Base-by-base conservation (phyloP, 202 grass and related monocot genomes). In the Digitaria exilis region DNA sequence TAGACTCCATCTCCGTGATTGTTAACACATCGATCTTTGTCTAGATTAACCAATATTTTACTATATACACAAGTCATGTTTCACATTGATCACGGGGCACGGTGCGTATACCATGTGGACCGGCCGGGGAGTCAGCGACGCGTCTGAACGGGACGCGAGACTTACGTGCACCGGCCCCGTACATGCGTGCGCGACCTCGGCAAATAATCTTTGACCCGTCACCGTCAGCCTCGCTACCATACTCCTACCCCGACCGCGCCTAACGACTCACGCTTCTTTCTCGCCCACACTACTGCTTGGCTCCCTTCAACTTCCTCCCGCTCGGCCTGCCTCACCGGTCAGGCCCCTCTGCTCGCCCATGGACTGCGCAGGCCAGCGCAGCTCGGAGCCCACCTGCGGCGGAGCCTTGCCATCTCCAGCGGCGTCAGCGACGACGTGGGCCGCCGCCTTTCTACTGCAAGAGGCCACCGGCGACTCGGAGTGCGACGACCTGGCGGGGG, bases 401-500 rank as follows among this genome's bases (percentile, higher is more conserved):
- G 43, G 43, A 2, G 15, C 14, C 15, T 51, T 18, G 6, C 6
- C 54, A 2, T 35, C 11, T 11, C n/a, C 2, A 25, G 5, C 43
- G 24, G 21, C 3, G 43, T 2, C 22, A 14, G 19, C 5, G 51
- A 0, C 24, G 3, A 1, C 32, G 49, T 32, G 11, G 28, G 28
- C 25, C n/a, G 28, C 25, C n/a, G 35, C 35, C 35, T 54, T 54
- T 4, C 2, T 11, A 4, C 22, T 62, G 55, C 26, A 14, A 4
- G 80, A 82, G 68, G 80, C 29, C 42, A 73, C 80, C 29, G 80
- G 80, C 42, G 80, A 82, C 56, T 82, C 80, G 21, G 80, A 82
- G 68, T 37, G 49, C 68, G 55, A 61, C 55, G 56, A 59, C 22
- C 55, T 46, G 13, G 17, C 41, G 30, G 25, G 41, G 14, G 1